Percentiles rank a stretch among this genome's conserved stretches.
Evolutionary conservation across 768 basidiomycete genomes (phyloP).

Genomic region (Mycena leptocephala): DNA sequence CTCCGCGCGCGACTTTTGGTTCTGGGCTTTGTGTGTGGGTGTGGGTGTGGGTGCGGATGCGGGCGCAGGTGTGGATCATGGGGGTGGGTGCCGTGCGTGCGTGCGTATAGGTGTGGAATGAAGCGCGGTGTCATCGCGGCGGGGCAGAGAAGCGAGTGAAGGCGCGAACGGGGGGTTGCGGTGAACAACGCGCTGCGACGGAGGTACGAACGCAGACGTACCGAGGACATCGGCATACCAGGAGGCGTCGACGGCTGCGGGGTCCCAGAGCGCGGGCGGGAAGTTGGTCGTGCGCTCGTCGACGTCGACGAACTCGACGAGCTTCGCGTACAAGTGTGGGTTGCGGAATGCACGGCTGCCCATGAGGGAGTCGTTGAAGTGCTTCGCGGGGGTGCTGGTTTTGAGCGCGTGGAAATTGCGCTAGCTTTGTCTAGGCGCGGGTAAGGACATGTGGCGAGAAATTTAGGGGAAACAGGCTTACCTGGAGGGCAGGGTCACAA

Average conservation of each 20-base stretch:
- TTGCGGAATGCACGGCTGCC: conserved; percentile 95
- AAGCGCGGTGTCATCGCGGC: conserved; percentile 8
- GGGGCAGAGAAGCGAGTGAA: conserved; percentile 37
- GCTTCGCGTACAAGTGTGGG: conserved; percentile 94
- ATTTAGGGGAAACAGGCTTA: conserved; percentile 45
- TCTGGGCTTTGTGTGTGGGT: conserved; percentile 63
- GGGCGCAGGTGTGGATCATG: neutral
- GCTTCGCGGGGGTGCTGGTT: conserved; percentile 74
- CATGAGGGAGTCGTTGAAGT: conserved; percentile 98
- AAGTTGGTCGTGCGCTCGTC: conserved; percentile 93
- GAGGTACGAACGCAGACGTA: conserved; percentile 56
- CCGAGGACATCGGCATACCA: conserved; percentile 89
- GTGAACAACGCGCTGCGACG: conserved; percentile 35
- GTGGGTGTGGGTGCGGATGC: conserved; percentile 17
- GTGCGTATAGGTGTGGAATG: neutral
- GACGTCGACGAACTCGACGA: conserved; percentile 95
- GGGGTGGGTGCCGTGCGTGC: neutral
- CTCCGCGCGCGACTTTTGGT: conserved; percentile 77
- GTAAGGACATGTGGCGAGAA: neutral
- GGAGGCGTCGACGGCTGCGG: conserved; percentile 71
- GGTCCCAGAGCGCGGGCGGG: conserved; percentile 82
- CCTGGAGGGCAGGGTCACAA: conserved; percentile 77
- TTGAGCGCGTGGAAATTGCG: conserved; percentile 86
- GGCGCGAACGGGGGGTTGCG: conserved; percentile 38
- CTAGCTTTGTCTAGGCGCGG: conserved; percentile 78